phyloP scores from a whole-genome alignment of 768 basidiomycete genomes.

The Suillus alpinus region DNA sequence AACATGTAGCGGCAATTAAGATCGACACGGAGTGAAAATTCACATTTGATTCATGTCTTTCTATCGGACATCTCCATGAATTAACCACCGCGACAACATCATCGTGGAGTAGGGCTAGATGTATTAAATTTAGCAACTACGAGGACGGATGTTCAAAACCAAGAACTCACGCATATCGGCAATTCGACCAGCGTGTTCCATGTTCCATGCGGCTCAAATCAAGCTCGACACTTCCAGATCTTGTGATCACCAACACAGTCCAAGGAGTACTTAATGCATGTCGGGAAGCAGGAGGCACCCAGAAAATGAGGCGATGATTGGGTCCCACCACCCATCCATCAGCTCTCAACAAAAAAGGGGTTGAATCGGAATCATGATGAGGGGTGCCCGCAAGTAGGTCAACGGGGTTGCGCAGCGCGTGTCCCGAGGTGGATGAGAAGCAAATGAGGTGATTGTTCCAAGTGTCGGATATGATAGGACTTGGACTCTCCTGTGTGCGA shows the following conservation, averaged over 20 bases:
- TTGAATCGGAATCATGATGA: neutral
- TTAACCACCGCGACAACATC: too few species aligned
- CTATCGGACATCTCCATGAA: too few species aligned
- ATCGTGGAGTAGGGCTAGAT: too few species aligned
- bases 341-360: neutral
- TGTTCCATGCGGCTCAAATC: conserved; percentile 1
- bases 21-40: too few species aligned
- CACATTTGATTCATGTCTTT: too few species aligned
- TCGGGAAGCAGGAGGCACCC: conserved; percentile 2
- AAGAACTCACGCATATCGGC: neutral
- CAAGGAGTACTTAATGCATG: neutral
- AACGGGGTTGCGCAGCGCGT: neutral
- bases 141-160: too few species aligned
- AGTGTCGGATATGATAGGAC: too few species aligned
- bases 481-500: too few species aligned
- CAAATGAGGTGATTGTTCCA: neutral
- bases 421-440: neutral
- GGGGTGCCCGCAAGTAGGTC: neutral
- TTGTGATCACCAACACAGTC: neutral
- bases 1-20: too few species aligned
- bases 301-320: neutral
- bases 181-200: neutral
- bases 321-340: conserved; percentile 3
- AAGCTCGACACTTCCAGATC: neutral
- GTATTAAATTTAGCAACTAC: too few species aligned